These are phyloP conservation scores for Penicillium daleae DNA, from an alignment of 495 filamentous ascomycete genomes.

Conservation along the genomic window DNA sequence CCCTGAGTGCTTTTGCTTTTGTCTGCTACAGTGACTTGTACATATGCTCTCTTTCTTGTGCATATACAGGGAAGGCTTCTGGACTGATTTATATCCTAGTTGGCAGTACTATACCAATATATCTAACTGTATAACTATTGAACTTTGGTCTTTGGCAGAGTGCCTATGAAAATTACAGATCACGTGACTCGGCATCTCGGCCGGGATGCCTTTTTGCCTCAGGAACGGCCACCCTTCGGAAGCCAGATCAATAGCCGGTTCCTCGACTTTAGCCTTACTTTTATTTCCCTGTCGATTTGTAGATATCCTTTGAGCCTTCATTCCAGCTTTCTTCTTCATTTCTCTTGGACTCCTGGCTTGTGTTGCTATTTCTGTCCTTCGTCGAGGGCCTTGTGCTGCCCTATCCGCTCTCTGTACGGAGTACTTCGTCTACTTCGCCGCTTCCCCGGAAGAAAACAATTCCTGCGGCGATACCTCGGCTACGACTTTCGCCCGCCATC, in stretches of 20 bases:
- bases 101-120: conserved; percentile 5
- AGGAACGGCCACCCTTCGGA: conserved; percentile 9
- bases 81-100: background rate
- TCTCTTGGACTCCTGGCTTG: background rate
- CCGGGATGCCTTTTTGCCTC: conserved; percentile 29
- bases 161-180: conserved; percentile 6
- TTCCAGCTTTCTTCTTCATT: background rate
- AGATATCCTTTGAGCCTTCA: background rate
- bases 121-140: background rate
- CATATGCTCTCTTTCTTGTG: conserved; percentile 33
- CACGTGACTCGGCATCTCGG: conserved; percentile 37
- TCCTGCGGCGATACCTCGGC: conserved; percentile 32
- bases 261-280: background rate
- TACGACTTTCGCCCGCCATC: conserved; percentile 23
- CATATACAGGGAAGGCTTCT: conserved; percentile 19
- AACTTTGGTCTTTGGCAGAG: background rate
- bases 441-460: conserved; percentile 28
- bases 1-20: conserved; percentile 17
- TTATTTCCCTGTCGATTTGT: background rate
- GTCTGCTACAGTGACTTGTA: conserved; percentile 29
- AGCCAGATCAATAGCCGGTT: conserved; percentile 1
- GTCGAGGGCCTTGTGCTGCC: background rate
- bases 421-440: background rate
- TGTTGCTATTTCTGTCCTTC: background rate
- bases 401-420: background rate